Percentiles rank a stretch among this genome's conserved stretches.
phyloP scores from a whole-genome alignment of 176 grass and related monocot species.

The Triticum monococcum region DNA sequence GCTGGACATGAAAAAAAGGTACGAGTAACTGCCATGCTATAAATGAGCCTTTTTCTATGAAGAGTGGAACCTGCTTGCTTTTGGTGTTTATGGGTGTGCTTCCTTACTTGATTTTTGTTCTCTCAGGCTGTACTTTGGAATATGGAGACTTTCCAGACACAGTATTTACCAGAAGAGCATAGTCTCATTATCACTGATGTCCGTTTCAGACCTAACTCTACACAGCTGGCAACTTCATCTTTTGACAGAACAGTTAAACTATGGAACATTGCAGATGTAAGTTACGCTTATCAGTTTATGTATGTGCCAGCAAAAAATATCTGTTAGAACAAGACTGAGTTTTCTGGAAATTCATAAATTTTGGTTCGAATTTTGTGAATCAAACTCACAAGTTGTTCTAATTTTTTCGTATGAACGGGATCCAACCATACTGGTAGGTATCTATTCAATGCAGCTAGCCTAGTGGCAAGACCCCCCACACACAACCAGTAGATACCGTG shows the following conservation, averaged over 20 bases:
- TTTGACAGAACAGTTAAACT: slow-evolving; percentile 87
- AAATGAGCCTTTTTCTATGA: slow-evolving; percentile 13
- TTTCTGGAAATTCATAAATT: background rate
- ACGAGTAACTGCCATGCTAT: slow-evolving; percentile 12
- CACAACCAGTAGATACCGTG: background rate
- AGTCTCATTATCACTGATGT: slow-evolving; percentile 74
- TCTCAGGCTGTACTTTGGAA: slow-evolving; percentile 92
- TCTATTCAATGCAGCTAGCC: background rate
- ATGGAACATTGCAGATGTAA: slow-evolving; percentile 89
- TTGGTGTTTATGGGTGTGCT: slow-evolving; percentile 16
- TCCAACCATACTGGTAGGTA: background rate
- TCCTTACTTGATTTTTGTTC: slow-evolving; percentile 25
- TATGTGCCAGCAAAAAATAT: background rate
- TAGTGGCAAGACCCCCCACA: background rate
- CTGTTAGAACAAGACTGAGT: background rate
- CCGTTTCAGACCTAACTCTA: slow-evolving; percentile 87
- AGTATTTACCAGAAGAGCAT: slow-evolving; percentile 78
- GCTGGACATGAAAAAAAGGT: slow-evolving; percentile 99
- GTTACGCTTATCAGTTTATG: slow-evolving; percentile 33
- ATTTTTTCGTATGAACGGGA: background rate
- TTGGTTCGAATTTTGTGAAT: background rate
- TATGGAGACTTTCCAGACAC: slow-evolving; percentile 90
- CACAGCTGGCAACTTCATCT: slow-evolving; percentile 90
- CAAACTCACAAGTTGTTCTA: background rate
- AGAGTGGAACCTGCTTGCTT: slow-evolving; percentile 3